Evolutionary conservation across 2,329 filamentous ascomycete species (phyloP), one percentile per base, ranked within the genome.

Genomic region (Elsinoe necatrix): DNA sequence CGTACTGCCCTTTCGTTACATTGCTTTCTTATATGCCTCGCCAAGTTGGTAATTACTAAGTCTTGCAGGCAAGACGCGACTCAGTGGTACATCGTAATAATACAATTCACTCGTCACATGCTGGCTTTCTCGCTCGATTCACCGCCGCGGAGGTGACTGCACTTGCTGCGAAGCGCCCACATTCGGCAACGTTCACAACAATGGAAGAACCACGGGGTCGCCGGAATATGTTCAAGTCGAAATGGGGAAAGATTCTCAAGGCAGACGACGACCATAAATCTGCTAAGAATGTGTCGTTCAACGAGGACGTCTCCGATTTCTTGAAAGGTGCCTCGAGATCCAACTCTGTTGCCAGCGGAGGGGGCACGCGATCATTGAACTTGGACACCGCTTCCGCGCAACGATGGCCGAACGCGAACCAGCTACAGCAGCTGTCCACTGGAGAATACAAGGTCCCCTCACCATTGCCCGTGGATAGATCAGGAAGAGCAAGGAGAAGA

Each of bases 301-400:
- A 72, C 64, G 69, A 75, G 52, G 75, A 78, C 62, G 75, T 84
- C 57, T 74, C 76, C 67, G 80, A 80, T 65, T 84, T 84, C 67
- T 73, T 84, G 57, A 77, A 76, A 61, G 75, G 77, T 54, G 77
- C 76, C 45, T 77, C 75, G 54, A 71, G 77, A 4, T 73, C 71
- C 61, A 66, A 71, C 35, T 31, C 56, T n/a, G 54, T 58, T 14
- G 41, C 57, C 21, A 55, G 64, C 64, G 25, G 41, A 42, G 57
- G 41, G 37, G 57, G 59, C 60, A 51, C 57, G 57, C 60, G 58
- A 65, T 68, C 62, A 67, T 65, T 48, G 60, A 66, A 60, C 25
- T 61, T 80, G 60, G 77, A 80, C 64, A 73, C 77, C 45, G 69
- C 72, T 34, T 71, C 69, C 39, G 77, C 77, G 45, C 73, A 75